Conservation (phyloP, 306 rosid species). For the Cercis canadensis region DNA sequence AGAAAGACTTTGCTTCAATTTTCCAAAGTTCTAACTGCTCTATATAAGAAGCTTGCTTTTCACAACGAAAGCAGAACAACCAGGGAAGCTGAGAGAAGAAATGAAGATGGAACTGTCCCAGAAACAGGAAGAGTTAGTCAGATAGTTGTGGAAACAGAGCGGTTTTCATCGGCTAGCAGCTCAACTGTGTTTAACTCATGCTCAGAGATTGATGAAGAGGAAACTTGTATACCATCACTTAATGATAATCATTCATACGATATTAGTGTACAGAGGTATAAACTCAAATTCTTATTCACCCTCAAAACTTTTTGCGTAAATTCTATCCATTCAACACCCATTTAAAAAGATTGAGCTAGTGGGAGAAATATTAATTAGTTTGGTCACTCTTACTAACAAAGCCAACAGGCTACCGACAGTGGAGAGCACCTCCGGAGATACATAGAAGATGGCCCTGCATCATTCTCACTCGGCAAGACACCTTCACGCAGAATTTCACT, state of each 20-base stretch:
- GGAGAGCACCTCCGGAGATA: constrained; percentile 37
- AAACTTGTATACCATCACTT: constrained; percentile 13
- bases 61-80: constrained; percentile 28
- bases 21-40: constrained; percentile 45
- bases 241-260: constrained; percentile 32
- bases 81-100: constrained; percentile 31
- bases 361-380: constrained; percentile 29
- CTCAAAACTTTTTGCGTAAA: background rate
- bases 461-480: constrained; percentile 37
- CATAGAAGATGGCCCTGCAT: constrained; percentile 37
- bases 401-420: constrained; percentile 61
- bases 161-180: constrained; percentile 63
- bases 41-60: constrained; percentile 53
- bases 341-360: background rate
- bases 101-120: constrained; percentile 33
- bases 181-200: constrained; percentile 57
- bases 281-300: constrained; percentile 27
- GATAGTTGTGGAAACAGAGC: constrained; percentile 45
- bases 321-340: background rate
- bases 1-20: constrained; percentile 43
- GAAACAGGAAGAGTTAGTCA: constrained; percentile 24
- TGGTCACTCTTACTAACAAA: constrained; percentile 51
- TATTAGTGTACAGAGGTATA: constrained; percentile 53
- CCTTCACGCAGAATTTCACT: constrained; percentile 31
- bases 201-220: constrained; percentile 56